Conservation (phyloP, 352 stramenopile genomes). For the Pythium graminicola region DNA sequence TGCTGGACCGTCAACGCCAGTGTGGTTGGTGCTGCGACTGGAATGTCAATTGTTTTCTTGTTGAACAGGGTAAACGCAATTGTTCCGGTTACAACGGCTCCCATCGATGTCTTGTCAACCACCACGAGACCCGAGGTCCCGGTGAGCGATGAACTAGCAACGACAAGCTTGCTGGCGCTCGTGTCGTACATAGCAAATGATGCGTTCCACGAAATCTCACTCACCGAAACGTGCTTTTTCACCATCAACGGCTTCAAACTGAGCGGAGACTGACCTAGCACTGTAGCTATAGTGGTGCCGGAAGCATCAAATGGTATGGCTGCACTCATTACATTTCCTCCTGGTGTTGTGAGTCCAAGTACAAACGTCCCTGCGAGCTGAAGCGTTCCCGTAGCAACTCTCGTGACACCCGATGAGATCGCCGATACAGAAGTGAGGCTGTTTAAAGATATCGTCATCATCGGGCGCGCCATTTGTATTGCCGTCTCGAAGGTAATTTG, state of each 20-base stretch:
- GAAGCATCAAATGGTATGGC: conserved; percentile 16
- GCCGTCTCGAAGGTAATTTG: conserved; percentile 28
- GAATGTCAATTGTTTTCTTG: conserved; percentile 4
- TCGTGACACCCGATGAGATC: conserved; percentile 17
- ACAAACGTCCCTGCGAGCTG: conserved; percentile 23
- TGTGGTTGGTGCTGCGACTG: background rate
- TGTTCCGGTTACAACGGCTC: conserved; percentile 14
- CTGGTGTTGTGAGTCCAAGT: conserved; percentile 16
- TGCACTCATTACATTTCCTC: background rate
- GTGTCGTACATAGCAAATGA: conserved; percentile 32
- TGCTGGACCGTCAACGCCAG: conserved; percentile 5
- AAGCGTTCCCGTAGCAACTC: conserved; percentile 10
- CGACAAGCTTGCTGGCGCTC: conserved; percentile 8
- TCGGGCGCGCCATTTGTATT: conserved; percentile 9
- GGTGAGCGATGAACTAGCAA: conserved; percentile 18
- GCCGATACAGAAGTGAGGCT: conserved; percentile 13
- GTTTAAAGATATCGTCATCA: conserved; percentile 18
- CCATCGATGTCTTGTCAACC: conserved; percentile 16
- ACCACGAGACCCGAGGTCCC: conserved; percentile 23
- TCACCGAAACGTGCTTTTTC: conserved; percentile 18
- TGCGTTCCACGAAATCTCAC: conserved; percentile 26
- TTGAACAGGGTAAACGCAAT: conserved; percentile 21
- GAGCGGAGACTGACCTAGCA: conserved; percentile 13
- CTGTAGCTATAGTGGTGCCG: conserved; percentile 6
- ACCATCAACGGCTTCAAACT: conserved; percentile 18